Evolutionary conservation across 768 basidiomycete species (phyloP).

Genomic region (Amanita inopinata): DNA sequence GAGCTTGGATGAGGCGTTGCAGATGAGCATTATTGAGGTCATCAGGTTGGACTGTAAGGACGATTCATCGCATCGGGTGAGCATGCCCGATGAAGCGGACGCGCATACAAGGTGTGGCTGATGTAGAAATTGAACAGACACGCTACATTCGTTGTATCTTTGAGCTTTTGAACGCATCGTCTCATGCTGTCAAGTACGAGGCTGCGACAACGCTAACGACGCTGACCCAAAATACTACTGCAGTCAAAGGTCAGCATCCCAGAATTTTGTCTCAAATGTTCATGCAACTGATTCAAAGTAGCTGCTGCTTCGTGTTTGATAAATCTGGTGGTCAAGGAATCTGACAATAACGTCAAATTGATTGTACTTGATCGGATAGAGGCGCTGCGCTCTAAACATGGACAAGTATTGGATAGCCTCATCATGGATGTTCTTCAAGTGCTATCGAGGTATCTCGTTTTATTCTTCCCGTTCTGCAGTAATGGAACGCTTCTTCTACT

Average conservation of each 20-base stretch:
- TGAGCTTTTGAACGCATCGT: constrained; percentile 80
- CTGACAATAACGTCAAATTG: constrained; percentile 98
- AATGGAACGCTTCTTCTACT: constrained; percentile 3
- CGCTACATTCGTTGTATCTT: constrained; percentile 92
- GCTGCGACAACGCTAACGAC: constrained; percentile 92
- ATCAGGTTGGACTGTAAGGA: constrained; percentile 82
- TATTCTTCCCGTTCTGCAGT: background rate
- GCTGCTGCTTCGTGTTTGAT: constrained; percentile 87
- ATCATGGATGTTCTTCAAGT: constrained; percentile 96
- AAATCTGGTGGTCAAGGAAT: constrained; percentile 86
- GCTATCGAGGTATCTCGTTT: constrained; percentile 50
- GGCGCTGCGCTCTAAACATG: constrained; percentile 71
- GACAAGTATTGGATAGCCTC: constrained; percentile 78
- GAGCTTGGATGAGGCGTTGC: constrained; percentile 81
- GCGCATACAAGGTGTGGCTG: background rate
- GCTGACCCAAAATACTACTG: constrained; percentile 90
- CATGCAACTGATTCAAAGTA: constrained; percentile 20
- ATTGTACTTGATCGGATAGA: constrained; percentile 94
- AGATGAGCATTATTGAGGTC: constrained; percentile 93
- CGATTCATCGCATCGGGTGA: constrained; percentile 74
- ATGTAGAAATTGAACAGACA: constrained; percentile 39
- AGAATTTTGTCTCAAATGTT: background rate
- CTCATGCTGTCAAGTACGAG: constrained; percentile 95
- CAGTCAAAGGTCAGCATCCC: constrained; percentile 69
- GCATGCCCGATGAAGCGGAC: constrained; percentile 16